Base-by-base conservation (phyloP, 2,329 filamentous ascomycete species). In the Pleoardoris graminearum region DNA sequence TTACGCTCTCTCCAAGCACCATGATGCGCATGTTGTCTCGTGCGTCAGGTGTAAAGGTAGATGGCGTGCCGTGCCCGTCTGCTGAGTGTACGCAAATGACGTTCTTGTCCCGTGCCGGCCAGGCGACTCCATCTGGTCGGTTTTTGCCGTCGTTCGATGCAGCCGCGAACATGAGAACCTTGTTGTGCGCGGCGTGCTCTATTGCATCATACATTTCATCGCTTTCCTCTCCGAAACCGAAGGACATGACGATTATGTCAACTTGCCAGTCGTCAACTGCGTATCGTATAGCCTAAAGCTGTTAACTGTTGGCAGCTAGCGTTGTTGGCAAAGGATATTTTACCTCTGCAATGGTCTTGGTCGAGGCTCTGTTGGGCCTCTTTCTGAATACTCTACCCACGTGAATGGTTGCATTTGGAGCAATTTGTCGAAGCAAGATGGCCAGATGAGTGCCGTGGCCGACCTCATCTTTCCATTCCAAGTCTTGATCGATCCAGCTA, bases 211-310 rank as follows among this genome's bases (percentile, higher is more conserved):
- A 11, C 12, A 53, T 22, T 10, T n/a, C 7, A 7, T 48, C 33
- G 21, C 49, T 38, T 2, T 49, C 8, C 35, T 49, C 39, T 11
- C 45, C 12, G 25, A 49, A 33, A 11, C 51, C 51, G 27, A 53
- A 53, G 2, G 51, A 39, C 51, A 53, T 53, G 5, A 29, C n/a
- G 17, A 53, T 53, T 12, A 53, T 53, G 25, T 53, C 45, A 3
- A 53, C 51, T 7, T 29, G 37, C 51, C 45, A 45, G 14, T 45
- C 45, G 12, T 38, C 35, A 2, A 49, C 51, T 22, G 46, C 51
- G 27, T 49, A n/a, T 7, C n/a, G 17, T 7, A 53, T 46, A 12
- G 51, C 51, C 51, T 53, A 27, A 27, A 27, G 6, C 25, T 27
- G 25, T 27, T 10, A 27, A 10, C 25, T 27, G 25, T 27, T 10